Evolutionary conservation across 2,329 filamentous ascomycete genomes (phyloP).

Genomic region (Aspergillus sp.): DNA sequence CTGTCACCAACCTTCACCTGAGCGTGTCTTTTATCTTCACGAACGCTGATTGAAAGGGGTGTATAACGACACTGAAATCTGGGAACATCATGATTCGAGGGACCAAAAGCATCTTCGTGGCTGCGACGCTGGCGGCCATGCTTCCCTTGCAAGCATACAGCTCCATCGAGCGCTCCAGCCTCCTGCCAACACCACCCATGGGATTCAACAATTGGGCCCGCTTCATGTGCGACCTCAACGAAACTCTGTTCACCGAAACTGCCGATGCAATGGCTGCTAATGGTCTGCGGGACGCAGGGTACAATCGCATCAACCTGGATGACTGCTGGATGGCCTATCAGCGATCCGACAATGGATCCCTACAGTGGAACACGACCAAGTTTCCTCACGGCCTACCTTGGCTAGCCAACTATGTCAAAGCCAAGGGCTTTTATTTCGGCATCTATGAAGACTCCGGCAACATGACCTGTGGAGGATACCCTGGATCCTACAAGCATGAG

Average conservation of each 20-base stretch:
- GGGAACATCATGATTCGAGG: not conserved
- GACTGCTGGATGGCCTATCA: constrained; percentile 48
- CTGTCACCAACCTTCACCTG: not conserved
- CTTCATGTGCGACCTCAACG: constrained; percentile 52
- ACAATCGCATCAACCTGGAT: constrained; percentile 49
- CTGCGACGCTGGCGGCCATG: not conserved
- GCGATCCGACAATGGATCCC: constrained; percentile 40
- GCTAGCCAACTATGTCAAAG: constrained; percentile 44
- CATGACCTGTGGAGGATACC: constrained; percentile 48
- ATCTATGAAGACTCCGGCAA: constrained; percentile 52
- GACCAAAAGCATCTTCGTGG: not conserved
- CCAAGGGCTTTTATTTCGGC: constrained; percentile 47
- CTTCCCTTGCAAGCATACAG: constrained; percentile 9
- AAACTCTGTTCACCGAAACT: constrained; percentile 51
- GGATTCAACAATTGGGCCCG: constrained; percentile 57
- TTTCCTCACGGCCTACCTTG: constrained; percentile 50
- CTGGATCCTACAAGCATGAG: constrained; percentile 47
- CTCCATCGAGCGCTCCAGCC: constrained; percentile 20
- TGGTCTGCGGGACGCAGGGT: constrained; percentile 45
- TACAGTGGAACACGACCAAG: constrained; percentile 45
- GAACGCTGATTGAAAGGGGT: not conserved
- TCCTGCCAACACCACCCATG: constrained; percentile 51
- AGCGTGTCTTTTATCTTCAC: too few relatives aligned
- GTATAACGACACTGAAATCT: not conserved
- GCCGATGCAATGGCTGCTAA: constrained; percentile 49